Evolutionary conservation across 371 early-diverging fungal genomes (phyloP), one percentile per base, ranked within the genome.

Genomic region (Ecytonucleospora hepatopenaei): DNA sequence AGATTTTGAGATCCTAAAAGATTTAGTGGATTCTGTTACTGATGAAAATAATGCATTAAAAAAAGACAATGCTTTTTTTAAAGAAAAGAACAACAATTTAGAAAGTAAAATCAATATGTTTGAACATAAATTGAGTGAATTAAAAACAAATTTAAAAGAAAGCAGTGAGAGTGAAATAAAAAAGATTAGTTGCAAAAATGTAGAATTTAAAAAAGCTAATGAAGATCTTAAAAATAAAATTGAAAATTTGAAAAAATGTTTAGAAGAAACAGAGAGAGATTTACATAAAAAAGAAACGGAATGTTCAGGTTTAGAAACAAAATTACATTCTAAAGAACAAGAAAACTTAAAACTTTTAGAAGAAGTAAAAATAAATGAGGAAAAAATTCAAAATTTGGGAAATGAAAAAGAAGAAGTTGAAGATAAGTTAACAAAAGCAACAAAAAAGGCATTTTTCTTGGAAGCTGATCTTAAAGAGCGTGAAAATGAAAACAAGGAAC

Each of bases 41-140:
- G 2, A 4, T 32, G 21, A 5, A 15, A 4, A 5, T 27, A 0
- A 56, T 4, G 1, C 30, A 16, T 33, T 46, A 24, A 28, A 26
- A 3, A 51, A 28, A 2, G 30, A 23, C 33, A 46, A 56, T 47
- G 65, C 21, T 17, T 1, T 0, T 35, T 48, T 56, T 47, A 54
- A 65, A 48, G 57, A 34, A 15, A 0, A 47, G 1, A 26, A 48
- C 15, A 57, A 30, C 23, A 56, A 55, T 24, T 32, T 56, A 17
- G 28, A 46, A 12, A 26, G 49, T 57, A 46, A 28, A 31, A 27
- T 53, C 0, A 31, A 58, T 28, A 16, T 24, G n/a, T 40, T 57
- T 32, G 48, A 65, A 32, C 48, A 56, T 31, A 34, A 33, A 55
- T 24, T 54, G 46, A 24, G 19, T 27, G 46, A 19, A 32, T 53